phyloP scores from a whole-genome alignment of 2,329 filamentous ascomycete genomes.

The Tympanopsis confertula region DNA sequence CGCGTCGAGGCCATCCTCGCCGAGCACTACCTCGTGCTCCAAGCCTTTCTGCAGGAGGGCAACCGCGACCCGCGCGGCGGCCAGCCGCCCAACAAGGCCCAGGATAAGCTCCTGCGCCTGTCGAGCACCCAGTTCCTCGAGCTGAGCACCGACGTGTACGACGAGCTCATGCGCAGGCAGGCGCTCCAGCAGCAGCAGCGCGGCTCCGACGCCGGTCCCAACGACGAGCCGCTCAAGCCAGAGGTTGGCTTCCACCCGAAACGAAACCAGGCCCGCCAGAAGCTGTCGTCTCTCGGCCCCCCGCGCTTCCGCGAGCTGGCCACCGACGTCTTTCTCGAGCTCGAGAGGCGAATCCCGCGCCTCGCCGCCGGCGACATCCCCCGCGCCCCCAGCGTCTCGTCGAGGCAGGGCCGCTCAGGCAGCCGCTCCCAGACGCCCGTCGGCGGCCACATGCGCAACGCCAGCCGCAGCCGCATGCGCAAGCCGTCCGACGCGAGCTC shows the following conservation, averaged over 20 bases:
- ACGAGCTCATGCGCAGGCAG: constrained; percentile 83
- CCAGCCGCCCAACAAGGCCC: constrained; percentile 72
- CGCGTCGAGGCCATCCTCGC: constrained; percentile 50
- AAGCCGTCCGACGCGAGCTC: constrained; percentile 53
- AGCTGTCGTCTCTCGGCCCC: constrained; percentile 77
- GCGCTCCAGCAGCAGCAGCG: constrained; percentile 37
- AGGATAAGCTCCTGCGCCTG: constrained; percentile 84
- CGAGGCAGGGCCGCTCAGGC: constrained; percentile 42
- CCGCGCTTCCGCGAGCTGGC: constrained; percentile 83
- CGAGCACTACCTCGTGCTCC: constrained; percentile 74
- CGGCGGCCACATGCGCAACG: constrained; percentile 38
- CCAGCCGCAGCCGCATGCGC: constrained; percentile 38
- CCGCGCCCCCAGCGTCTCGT: constrained; percentile 58
- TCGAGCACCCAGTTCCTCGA: constrained; percentile 93
- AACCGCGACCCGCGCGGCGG: constrained; percentile 65
- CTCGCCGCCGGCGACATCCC: constrained; percentile 62
- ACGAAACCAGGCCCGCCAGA: constrained; percentile 92
- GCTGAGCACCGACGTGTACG: constrained; percentile 92
- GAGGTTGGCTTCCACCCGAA: constrained; percentile 89
- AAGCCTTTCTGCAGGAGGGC: constrained; percentile 59
- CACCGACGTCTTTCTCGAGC: constrained; percentile 89
- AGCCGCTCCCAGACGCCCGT: constrained; percentile 52
- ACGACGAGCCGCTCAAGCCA: constrained; percentile 55
- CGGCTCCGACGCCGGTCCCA: constrained; percentile 36
- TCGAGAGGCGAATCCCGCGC: constrained; percentile 78